Conservation (phyloP, 2,329 filamentous ascomycete genomes). For the Chalaropsis thielavioides region DNA sequence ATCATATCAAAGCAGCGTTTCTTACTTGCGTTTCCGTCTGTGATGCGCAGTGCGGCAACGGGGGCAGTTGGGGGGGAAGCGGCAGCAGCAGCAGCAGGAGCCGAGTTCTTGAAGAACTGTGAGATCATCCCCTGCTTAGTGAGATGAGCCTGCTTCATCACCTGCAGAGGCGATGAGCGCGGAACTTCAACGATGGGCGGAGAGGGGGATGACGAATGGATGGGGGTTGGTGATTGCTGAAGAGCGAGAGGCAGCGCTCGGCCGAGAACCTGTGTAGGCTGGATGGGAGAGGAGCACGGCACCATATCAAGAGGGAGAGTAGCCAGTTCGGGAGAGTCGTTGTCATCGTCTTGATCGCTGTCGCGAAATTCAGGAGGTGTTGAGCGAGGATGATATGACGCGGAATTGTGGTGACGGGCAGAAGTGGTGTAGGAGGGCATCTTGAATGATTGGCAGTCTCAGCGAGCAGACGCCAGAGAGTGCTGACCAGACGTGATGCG, state of each 20-base stretch:
- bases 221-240: conserved; percentile 18
- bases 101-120: conserved; percentile 20
- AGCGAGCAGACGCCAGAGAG: background rate
- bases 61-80: background rate
- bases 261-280: conserved; percentile 33
- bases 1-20: conserved; percentile 19
- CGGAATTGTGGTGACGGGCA: background rate
- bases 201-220: conserved; percentile 28
- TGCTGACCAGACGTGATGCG: background rate
- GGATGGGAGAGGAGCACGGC: conserved; percentile 30
- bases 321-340: conserved; percentile 24
- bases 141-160: background rate
- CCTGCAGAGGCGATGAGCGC: conserved; percentile 60
- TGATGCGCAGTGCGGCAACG: background rate
- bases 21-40: conserved; percentile 4
- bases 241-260: conserved; percentile 9
- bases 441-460: background rate
- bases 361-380: conserved; percentile 7
- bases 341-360: background rate
- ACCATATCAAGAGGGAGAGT: conserved; percentile 24
- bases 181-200: conserved; percentile 56
- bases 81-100: conserved; percentile 17
- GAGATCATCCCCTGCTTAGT: conserved; percentile 27
- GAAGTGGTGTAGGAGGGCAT: background rate
- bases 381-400: background rate